phyloP scores from a whole-genome alignment of 768 basidiomycete genomes.

The Lentinula sp. region DNA sequence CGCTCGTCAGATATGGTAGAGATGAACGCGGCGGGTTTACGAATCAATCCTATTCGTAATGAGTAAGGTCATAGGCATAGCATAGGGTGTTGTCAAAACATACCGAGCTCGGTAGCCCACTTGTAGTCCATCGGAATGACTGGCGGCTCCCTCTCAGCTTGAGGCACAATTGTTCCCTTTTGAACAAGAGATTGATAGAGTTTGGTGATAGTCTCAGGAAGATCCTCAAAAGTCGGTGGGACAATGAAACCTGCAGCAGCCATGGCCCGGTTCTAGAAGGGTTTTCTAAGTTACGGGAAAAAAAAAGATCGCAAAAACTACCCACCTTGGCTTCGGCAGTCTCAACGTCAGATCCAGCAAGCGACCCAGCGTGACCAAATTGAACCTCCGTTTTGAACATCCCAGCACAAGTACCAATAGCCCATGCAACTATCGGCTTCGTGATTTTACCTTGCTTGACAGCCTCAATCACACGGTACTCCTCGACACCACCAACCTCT shows the following conservation, averaged over 20 bases:
- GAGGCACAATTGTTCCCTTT: slow-evolving; percentile 58
- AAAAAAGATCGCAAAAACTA: neutral
- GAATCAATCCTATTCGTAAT: slow-evolving; percentile 88
- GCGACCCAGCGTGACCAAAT: slow-evolving; percentile 96
- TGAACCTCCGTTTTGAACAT: slow-evolving; percentile 99
- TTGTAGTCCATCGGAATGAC: slow-evolving; percentile 99
- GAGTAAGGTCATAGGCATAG: neutral
- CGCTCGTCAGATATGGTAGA: slow-evolving; percentile 99
- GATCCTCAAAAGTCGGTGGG: slow-evolving; percentile 95
- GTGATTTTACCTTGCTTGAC: slow-evolving; percentile 90
- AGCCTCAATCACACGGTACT: slow-evolving; percentile 98
- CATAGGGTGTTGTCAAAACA: neutral
- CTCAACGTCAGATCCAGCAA: slow-evolving; percentile 97
- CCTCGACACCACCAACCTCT: slow-evolving; percentile 98
- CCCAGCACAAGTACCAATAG: slow-evolving; percentile 96
- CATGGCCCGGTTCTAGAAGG: slow-evolving; percentile 76
- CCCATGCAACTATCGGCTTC: slow-evolving; percentile 99
- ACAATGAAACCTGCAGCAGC: slow-evolving; percentile 92
- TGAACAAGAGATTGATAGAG: slow-evolving; percentile 81
- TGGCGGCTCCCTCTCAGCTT: slow-evolving; percentile 82
- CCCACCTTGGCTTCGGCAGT: slow-evolving; percentile 85
- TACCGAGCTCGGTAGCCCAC: slow-evolving; percentile 71
- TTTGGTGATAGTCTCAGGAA: slow-evolving; percentile 77
- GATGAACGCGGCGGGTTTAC: slow-evolving; percentile 98
- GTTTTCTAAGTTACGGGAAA: neutral